Percentiles rank a stretch among this genome's conserved stretches.
Conservation (phyloP, 1,284 basidiomycete genomes). For the Psilocybe mexicana region DNA sequence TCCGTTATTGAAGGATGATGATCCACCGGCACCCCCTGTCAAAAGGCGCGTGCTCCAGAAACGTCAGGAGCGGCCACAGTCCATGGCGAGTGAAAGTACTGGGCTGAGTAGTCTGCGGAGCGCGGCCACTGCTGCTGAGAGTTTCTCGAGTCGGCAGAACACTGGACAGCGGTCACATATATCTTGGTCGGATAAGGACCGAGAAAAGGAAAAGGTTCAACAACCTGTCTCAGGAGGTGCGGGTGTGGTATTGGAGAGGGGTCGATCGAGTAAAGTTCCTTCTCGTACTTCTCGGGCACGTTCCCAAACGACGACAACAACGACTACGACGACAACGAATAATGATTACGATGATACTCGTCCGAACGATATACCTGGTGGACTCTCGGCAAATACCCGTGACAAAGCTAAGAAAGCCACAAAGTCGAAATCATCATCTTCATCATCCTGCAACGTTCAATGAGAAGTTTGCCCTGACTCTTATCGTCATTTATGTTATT, state of each 20-base stretch:
- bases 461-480: slow-evolving; percentile 13
- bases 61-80: slow-evolving; percentile 46
- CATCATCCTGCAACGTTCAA: slow-evolving; percentile 30
- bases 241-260: slow-evolving; percentile 10
- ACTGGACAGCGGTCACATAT: slow-evolving; percentile 22
- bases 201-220: neutral
- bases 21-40: slow-evolving; percentile 11
- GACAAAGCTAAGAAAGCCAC: slow-evolving; percentile 41
- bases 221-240: slow-evolving; percentile 13
- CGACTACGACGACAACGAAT: neutral
- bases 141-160: slow-evolving; percentile 37
- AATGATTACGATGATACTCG: slow-evolving; percentile 20
- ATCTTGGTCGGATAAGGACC: slow-evolving; percentile 14
- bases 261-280: slow-evolving; percentile 26
- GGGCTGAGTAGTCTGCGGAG: slow-evolving; percentile 48
- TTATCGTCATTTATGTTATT: neutral
- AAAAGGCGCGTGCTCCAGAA: slow-evolving; percentile 35
- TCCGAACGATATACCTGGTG: slow-evolving; percentile 32
- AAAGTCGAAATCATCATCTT: slow-evolving; percentile 26
- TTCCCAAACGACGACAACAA: slow-evolving; percentile 17
- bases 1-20: slow-evolving; percentile 20
- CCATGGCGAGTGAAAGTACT: slow-evolving; percentile 52
- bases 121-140: slow-evolving; percentile 42
- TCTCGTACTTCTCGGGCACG: slow-evolving; percentile 14
- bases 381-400: slow-evolving; percentile 29